Evolutionary conservation across 2,329 filamentous ascomycete species (phyloP).

Genomic region (Trichoderma pleuroti): DNA sequence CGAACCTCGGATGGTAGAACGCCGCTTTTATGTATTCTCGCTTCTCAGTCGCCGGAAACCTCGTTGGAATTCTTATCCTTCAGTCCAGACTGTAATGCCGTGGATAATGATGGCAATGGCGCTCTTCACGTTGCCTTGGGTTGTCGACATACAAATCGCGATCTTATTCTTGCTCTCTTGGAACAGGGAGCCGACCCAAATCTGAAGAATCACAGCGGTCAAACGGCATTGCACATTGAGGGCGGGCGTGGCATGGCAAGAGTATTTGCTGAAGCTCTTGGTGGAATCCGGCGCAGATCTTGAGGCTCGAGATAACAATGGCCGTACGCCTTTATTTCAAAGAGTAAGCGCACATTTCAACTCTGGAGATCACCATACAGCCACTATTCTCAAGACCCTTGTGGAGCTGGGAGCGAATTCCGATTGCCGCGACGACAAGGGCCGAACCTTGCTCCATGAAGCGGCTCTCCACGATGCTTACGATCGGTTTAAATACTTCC

Average conservation of each 20-base stretch:
- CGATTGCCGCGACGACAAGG: slow-evolving; percentile 18
- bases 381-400: slow-evolving; percentile 11
- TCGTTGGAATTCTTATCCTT: background rate
- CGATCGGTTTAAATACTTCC: slow-evolving; percentile 6
- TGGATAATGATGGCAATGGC: slow-evolving; percentile 24
- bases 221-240: slow-evolving; percentile 21
- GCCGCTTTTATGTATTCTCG: slow-evolving; percentile 22
- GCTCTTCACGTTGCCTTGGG: slow-evolving; percentile 22
- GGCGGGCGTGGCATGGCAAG: background rate
- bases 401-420: slow-evolving; percentile 21
- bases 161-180: slow-evolving; percentile 15
- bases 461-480: background rate
- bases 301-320: slow-evolving; percentile 19
- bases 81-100: slow-evolving; percentile 20
- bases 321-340: slow-evolving; percentile 22
- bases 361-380: background rate
- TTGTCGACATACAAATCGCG: background rate
- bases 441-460: slow-evolving; percentile 24
- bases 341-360: background rate
- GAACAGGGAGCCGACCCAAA: slow-evolving; percentile 25
- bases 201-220: slow-evolving; percentile 20
- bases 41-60: background rate
- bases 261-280: background rate
- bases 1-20: slow-evolving; percentile 21
- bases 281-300: slow-evolving; percentile 26